phyloP scores from a whole-genome alignment of 225 moss, liverwort and hornwort species.

The Neckera pumila region DNA sequence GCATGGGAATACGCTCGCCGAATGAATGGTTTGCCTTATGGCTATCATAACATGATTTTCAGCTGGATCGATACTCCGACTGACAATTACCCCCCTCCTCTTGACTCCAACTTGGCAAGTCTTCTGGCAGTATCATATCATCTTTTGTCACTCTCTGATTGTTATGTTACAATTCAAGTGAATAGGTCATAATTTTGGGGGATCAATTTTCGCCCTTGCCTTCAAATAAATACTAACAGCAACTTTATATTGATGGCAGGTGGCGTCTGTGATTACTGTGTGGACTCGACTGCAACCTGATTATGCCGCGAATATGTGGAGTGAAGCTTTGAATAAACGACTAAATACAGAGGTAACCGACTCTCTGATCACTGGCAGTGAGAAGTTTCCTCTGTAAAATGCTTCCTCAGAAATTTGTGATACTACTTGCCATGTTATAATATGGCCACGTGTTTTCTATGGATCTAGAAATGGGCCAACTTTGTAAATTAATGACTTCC shows the following conservation, averaged over 20 bases:
- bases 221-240: neutral
- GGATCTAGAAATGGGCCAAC: neutral
- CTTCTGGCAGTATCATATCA: neutral
- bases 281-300: slow-evolving; percentile 90
- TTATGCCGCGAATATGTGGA: slow-evolving; percentile 97
- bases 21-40: slow-evolving; percentile 51
- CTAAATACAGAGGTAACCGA: slow-evolving; percentile 70
- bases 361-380: neutral
- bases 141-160: neutral
- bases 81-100: slow-evolving; percentile 50
- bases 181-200: neutral
- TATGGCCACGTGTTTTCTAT: neutral
- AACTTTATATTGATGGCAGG: slow-evolving; percentile 13
- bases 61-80: slow-evolving; percentile 51
- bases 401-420: neutral
- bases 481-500: neutral
- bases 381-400: neutral
- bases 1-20: slow-evolving; percentile 52
- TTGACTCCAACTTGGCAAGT: slow-evolving; percentile 46
- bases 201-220: neutral
- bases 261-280: slow-evolving; percentile 78
- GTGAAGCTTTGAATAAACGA: slow-evolving; percentile 90
- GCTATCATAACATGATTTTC: slow-evolving; percentile 63
- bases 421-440: neutral
- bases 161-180: neutral